Percentiles rank a stretch among this genome's conserved stretches.
Evolutionary conservation across 129 eudicot species (phyloP).

Genomic region (Chrysanthemum makinoi): DNA sequence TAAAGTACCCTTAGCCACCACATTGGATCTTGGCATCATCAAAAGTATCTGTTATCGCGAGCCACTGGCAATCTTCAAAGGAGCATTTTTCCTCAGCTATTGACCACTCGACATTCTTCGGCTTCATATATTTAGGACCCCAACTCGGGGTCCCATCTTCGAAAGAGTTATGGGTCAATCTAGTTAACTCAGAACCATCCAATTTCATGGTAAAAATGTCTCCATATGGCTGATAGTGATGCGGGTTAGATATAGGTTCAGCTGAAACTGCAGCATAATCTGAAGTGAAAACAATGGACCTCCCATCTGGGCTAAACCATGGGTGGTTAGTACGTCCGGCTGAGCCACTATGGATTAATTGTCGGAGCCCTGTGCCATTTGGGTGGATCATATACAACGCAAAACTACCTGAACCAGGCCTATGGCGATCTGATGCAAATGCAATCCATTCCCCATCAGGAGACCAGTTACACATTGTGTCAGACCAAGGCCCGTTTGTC

Average conservation of each 20-base stretch:
- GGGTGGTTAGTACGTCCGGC: constrained; percentile 86
- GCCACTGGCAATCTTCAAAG: constrained; percentile 76
- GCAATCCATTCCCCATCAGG: constrained; percentile 89
- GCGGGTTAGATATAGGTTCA: constrained; percentile 80
- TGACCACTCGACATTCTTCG: constrained; percentile 50
- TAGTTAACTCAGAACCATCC: constrained; percentile 58
- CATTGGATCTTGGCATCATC: constrained; percentile 28
- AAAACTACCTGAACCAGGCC: constrained; percentile 74
- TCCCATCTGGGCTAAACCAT: constrained; percentile 77
- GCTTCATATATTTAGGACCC: constrained; percentile 54
- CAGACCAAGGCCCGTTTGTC: constrained; percentile 72
- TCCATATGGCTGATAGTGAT: constrained; percentile 81
- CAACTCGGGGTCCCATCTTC: constrained; percentile 92
- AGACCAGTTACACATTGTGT: constrained; percentile 90
- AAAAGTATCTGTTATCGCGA: constrained; percentile 18
- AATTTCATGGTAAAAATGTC: constrained; percentile 60
- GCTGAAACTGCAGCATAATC: constrained; percentile 93
- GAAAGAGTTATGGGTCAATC: constrained; percentile 61
- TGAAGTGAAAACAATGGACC: constrained; percentile 61
- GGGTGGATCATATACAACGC: constrained; percentile 74
- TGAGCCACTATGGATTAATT: constrained; percentile 66
- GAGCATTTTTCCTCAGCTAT: constrained; percentile 40
- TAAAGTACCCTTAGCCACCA: constrained; percentile 23
- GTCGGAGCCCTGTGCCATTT: constrained; percentile 73
- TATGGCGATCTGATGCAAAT: constrained; percentile 73